Conservation (phyloP, 2,329 filamentous ascomycete species). For the Dichotomopilus funicola region DNA sequence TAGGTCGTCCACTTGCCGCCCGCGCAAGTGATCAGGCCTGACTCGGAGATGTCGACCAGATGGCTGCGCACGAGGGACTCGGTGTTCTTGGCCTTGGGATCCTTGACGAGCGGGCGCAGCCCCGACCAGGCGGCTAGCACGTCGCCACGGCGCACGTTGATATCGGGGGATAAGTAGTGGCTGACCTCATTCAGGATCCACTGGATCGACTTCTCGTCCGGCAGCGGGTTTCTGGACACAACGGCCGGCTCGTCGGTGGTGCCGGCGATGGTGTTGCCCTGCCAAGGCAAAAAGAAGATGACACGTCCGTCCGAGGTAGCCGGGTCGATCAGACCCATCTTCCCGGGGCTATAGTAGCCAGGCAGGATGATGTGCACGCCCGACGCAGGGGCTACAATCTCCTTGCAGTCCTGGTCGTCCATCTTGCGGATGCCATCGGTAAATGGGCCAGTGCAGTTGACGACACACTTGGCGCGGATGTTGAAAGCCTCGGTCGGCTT, state of each 20-base stretch:
- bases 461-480: constrained; percentile 71
- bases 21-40: constrained; percentile 71
- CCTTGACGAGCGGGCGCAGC: constrained; percentile 72
- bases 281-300: constrained; percentile 83
- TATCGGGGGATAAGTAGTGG: constrained; percentile 69
- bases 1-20: constrained; percentile 88
- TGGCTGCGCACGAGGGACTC: constrained; percentile 80
- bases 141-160: constrained; percentile 66
- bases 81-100: constrained; percentile 74
- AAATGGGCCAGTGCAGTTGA: constrained; percentile 81
- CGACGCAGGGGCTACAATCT: constrained; percentile 73
- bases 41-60: constrained; percentile 66
- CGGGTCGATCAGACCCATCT: constrained; percentile 79
- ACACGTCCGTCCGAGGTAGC: constrained; percentile 78
- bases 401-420: constrained; percentile 61
- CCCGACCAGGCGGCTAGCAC: constrained; percentile 74
- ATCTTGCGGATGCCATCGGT: constrained; percentile 73
- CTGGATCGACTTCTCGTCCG: constrained; percentile 70
- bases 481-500: constrained; percentile 51
- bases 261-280: constrained; percentile 78
- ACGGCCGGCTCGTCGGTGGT: constrained; percentile 70
- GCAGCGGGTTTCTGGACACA: constrained; percentile 62
- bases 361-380: constrained; percentile 80
- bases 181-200: constrained; percentile 76
- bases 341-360: constrained; percentile 68